Conservation (phyloP, 345 rosid genomes). For the Capsella bursapastoris region DNA sequence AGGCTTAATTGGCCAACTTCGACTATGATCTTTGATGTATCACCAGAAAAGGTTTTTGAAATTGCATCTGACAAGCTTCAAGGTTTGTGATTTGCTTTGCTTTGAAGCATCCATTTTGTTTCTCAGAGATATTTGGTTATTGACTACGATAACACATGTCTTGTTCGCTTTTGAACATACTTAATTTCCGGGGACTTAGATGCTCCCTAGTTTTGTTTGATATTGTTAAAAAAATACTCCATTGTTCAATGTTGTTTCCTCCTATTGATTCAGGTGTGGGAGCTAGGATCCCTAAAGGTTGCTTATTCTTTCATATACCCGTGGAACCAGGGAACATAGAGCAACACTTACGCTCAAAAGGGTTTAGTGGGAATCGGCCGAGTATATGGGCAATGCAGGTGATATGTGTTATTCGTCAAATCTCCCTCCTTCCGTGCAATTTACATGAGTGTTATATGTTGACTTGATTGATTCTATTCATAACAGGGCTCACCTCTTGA, state of each 20-base stretch:
- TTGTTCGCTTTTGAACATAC: too few species aligned
- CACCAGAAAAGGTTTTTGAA: slow-evolving; percentile 64
- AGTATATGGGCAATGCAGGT: slow-evolving; percentile 95
- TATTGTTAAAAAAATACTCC: background rate
- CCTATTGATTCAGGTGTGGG: slow-evolving; percentile 66
- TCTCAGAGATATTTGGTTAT: too few species aligned
- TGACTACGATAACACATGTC: too few species aligned
- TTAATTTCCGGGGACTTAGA: background rate
- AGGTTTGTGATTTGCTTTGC: slow-evolving; percentile 51
- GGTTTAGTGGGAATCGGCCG: slow-evolving; percentile 74
- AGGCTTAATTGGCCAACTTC: slow-evolving; percentile 91
- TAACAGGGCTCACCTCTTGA: slow-evolving; percentile 69
- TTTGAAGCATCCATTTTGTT: background rate
- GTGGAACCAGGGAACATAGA: slow-evolving; percentile 55
- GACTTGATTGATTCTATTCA: background rate
- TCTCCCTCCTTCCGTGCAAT: background rate
- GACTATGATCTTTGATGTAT: slow-evolving; percentile 78
- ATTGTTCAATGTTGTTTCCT: background rate
- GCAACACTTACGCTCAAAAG: slow-evolving; percentile 56
- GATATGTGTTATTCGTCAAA: slow-evolving; percentile 16
- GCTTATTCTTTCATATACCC: slow-evolving; percentile 77
- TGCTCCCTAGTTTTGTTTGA: background rate
- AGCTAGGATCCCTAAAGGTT: slow-evolving; percentile 75
- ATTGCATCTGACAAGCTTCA: slow-evolving; percentile 64
- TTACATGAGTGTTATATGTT: slow-evolving; percentile 8